A percentile compares a stretch with the other conserved stretches of the same genome.
Conservation (phyloP, 2,329 filamentous ascomycete genomes). For the Aspergillus brasiliensis region DNA sequence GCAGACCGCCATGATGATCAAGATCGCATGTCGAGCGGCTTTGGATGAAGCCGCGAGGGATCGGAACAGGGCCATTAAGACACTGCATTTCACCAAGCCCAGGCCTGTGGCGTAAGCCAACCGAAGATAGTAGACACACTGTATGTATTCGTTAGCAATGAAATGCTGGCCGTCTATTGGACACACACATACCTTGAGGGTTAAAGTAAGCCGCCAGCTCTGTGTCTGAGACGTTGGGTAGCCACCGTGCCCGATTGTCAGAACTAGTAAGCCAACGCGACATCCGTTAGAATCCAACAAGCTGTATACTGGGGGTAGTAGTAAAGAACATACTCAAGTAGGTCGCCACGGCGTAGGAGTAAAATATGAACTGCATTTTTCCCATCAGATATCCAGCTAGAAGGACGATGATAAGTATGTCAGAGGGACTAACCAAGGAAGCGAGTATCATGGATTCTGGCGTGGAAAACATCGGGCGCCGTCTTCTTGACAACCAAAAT, state of each 20-base stretch:
- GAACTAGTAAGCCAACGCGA: neutral
- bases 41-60: neutral
- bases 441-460: neutral
- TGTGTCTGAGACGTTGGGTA: conserved; percentile 1
- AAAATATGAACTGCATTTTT: conserved; percentile 1
- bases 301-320: neutral
- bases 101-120: conserved; percentile 5
- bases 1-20: neutral
- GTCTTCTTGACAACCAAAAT: neutral
- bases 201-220: conserved; percentile 2
- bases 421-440: neutral
- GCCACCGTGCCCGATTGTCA: conserved; percentile 8
- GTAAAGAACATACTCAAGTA: conserved; percentile 1
- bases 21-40: neutral
- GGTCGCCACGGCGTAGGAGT: conserved; percentile 5
- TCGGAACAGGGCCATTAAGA: neutral
- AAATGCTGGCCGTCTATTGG: neutral
- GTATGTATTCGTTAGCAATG: neutral
- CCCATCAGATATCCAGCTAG: neutral
- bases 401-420: neutral
- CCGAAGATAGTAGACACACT: conserved; percentile 8
- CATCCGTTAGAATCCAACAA: neutral
- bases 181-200: neutral
- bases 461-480: neutral
- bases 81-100: conserved; percentile 4